Evolutionary conservation across 306 rosid species (phyloP), one percentile per base, ranked within the genome.

Genomic region (Inga leiocalycina): DNA sequence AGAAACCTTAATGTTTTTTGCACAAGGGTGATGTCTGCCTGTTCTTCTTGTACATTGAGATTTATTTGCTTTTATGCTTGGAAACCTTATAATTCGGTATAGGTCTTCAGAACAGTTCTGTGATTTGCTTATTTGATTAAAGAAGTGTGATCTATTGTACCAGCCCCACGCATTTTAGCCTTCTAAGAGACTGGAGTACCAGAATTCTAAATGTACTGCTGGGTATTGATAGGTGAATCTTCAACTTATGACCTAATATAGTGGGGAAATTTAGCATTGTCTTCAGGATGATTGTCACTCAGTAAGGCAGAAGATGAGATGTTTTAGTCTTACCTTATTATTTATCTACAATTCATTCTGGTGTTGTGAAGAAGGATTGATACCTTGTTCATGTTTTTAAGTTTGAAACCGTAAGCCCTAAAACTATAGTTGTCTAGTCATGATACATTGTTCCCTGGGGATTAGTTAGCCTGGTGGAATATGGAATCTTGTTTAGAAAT

Each of bases 291-390:
- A 49, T 48, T 69, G 35, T 30, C 69, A 30, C 9, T 64, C 9
- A 22, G 43, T 39, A 39, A 39, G 39, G 20, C 13, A 1, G 39
- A 27, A 64, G 68, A 64, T 64, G 69, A 45, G 69, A 71, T 51
- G 52, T 76, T 74, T 32, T 71, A 56, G 35, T 76, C 74, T 81
- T 80, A 43, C 43, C 43, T 62, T 61, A 39, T 80, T 75, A 32
- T 80, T 75, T 70, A 62, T 32, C 43, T 77, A 43, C 37, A 71
- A n/a, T 72, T 43, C 74, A 71, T 65, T 54, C 49, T 52, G 81
- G 78, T 78, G 34, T 19, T 52, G 71, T 52, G 17, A 13, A 57
- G 52, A 34, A 64, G 54, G 72, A 80, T 54, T 17, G 45, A 66
- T 54, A 34, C 68, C 46, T 65, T 35, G 78, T 68, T 80, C 44